Evolutionary conservation across 2,329 filamentous ascomycete species (phyloP).

Genomic region (Periconia sp.): DNA sequence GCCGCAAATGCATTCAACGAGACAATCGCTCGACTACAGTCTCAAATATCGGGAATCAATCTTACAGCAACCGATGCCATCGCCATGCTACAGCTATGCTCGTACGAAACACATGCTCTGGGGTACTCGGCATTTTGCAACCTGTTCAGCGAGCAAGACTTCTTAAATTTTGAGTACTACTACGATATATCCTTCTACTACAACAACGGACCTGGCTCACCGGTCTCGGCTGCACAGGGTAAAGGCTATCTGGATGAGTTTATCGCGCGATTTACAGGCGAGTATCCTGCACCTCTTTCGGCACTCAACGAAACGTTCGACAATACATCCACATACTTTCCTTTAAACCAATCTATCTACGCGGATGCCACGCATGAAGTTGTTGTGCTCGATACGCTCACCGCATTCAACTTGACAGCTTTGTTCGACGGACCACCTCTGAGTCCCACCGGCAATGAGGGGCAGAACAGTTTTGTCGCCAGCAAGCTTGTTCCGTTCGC

Average conservation of each 20-base stretch:
- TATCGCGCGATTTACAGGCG: slow-evolving; percentile 34
- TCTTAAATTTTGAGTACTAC: slow-evolving; percentile 53
- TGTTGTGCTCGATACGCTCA: slow-evolving; percentile 36
- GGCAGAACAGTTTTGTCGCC: slow-evolving; percentile 32
- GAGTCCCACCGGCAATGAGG: slow-evolving; percentile 21
- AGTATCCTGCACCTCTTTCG: slow-evolving; percentile 25
- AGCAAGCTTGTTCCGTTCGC: slow-evolving; percentile 37
- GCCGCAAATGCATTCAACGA: slow-evolving; percentile 34
- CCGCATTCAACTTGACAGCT: slow-evolving; percentile 38
- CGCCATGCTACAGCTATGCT: slow-evolving; percentile 49
- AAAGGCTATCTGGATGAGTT: slow-evolving; percentile 39
- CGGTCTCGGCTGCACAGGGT: slow-evolving; percentile 39
- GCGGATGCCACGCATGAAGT: slow-evolving; percentile 53
- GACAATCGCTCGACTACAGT: slow-evolving; percentile 35
- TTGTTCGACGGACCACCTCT: slow-evolving; percentile 34
- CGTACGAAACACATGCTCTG: slow-evolving; percentile 45
- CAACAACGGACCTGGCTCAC: slow-evolving; percentile 39
- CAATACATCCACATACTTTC: slow-evolving; percentile 51
- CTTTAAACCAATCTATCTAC: slow-evolving; percentile 53
- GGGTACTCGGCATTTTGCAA: slow-evolving; percentile 52
- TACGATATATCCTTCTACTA: slow-evolving; percentile 50
- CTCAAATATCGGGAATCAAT: slow-evolving; percentile 31
- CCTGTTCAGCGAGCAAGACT: slow-evolving; percentile 52
- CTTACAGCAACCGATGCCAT: slow-evolving; percentile 44
- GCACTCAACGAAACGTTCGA: slow-evolving; percentile 43